phyloP scores from a whole-genome alignment of 768 basidiomycete genomes.

The Asterophora parasitica region DNA sequence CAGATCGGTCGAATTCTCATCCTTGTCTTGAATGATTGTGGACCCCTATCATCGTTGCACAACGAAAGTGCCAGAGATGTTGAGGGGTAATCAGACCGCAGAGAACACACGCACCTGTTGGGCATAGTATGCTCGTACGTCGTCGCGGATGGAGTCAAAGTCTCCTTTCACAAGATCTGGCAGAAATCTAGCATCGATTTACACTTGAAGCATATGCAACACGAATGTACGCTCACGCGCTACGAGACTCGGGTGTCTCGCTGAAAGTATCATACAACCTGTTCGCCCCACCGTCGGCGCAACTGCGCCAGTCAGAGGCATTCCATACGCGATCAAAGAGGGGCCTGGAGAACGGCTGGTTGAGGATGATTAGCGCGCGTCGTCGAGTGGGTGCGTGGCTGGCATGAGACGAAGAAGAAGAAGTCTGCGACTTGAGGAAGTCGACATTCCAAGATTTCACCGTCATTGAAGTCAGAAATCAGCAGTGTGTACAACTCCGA shows the following conservation, averaged over 20 bases:
- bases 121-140: constrained; percentile 69
- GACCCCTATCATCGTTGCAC: constrained; percentile 50
- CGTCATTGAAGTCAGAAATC: constrained; percentile 2
- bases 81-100: neutral
- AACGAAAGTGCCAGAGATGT: neutral
- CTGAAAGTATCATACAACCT: constrained; percentile 58
- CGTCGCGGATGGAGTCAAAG: constrained; percentile 78
- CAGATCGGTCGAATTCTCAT: constrained; percentile 88
- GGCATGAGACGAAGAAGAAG: neutral
- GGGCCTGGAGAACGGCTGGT: constrained; percentile 72
- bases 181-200: constrained; percentile 44
- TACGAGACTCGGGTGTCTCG: constrained; percentile 13
- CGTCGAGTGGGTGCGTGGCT: neutral
- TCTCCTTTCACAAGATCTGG: constrained; percentile 94
- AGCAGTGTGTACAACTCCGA: too few species aligned
- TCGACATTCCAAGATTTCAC: constrained; percentile 37
- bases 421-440: constrained; percentile 28
- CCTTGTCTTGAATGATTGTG: constrained; percentile 55
- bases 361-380: constrained; percentile 78
- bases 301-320: constrained; percentile 48
- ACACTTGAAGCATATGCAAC: too few species aligned
- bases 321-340: constrained; percentile 64
- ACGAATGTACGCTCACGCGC: constrained; percentile 6
- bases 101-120: constrained; percentile 35
- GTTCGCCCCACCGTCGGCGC: constrained; percentile 90